These are phyloP conservation scores for Hibiscus syriacus DNA, from an alignment of 345 rosid genomes.

Conservation along the genomic window DNA sequence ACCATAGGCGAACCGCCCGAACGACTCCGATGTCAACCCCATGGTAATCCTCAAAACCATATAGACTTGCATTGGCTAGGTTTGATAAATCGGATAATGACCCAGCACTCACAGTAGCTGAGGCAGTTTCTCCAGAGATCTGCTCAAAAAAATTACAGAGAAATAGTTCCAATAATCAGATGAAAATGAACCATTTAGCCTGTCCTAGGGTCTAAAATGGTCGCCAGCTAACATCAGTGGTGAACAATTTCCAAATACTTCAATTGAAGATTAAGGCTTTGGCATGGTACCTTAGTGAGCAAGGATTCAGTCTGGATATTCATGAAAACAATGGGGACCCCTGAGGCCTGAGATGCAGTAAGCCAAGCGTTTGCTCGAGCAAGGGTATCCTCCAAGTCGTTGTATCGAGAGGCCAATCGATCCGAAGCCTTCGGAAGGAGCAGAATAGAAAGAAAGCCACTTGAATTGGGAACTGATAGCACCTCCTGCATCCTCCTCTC, in stretches of 20 bases:
- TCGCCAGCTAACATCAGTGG: neutral
- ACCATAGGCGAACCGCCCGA: slow-evolving; percentile 83
- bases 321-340: slow-evolving; percentile 73
- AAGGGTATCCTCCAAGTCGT: slow-evolving; percentile 87
- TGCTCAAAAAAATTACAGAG: slow-evolving; percentile 16
- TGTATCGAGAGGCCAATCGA: slow-evolving; percentile 66
- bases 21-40: slow-evolving; percentile 96
- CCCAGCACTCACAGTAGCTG: too few relatives aligned
- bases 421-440: slow-evolving; percentile 87
- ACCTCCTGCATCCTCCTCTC: too few relatives aligned
- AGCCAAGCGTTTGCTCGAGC: slow-evolving; percentile 92
- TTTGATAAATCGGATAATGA: too few relatives aligned
- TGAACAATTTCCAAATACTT: neutral
- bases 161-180: neutral
- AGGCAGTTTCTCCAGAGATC: too few relatives aligned
- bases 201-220: neutral
- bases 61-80: slow-evolving; percentile 67
- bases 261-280: neutral
- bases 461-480: slow-evolving; percentile 60
- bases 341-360: slow-evolving; percentile 65
- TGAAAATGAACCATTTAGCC: neutral
- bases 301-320: slow-evolving; percentile 83
- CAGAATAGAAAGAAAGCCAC: slow-evolving; percentile 76
- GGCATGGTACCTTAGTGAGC: slow-evolving; percentile 69
- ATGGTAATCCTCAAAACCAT: slow-evolving; percentile 96